Base-by-base conservation (phyloP, 164 flowering plant genomes). In the Protea cynaroides region DNA sequence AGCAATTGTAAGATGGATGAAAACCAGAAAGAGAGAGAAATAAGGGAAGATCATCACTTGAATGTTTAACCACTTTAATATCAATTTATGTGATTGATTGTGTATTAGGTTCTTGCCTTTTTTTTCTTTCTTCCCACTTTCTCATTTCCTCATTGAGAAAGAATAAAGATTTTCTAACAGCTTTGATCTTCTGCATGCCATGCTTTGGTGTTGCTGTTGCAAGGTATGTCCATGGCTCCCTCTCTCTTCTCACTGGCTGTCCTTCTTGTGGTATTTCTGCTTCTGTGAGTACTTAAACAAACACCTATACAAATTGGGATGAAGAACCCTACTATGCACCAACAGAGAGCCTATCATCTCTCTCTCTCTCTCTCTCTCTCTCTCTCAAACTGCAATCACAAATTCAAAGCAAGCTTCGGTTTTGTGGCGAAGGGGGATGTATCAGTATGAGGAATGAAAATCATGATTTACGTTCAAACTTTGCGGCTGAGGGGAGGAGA, bases 1-100 rank as follows among this genome's bases (percentile, higher is more conserved):
- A 77, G 65, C 69, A 76, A 29, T 60, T 58, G 65, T 73, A 70
- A 72, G 71, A 24, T 52, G 57, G 49, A 44, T 1, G 17, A 15
- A 2, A 2, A 44, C 49, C 5, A 4, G 17, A 44, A 12, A 44
- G 49, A 11, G 49, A 44, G 34, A 29, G 34, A 29, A 5, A 29
- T 3, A 29, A 29, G 34, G 5, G 0, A 49, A 49, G 52, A 12
- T 40, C 17, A 49, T 13, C 19, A 49, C 52, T 18, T 18, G 7
- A 1, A 1, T 49, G 52, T 49, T 49, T 1, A 44, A 15, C 14
- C 46, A 8, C 14, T 40, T 40, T 12, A 15, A 49, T 19, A 12
- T 49, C 18, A 49, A 15, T 19, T 49, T 49, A 2, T 49, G 15
- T 49, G 14, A 49, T 49, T 49, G 1, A 49, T 49, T 49, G 18